Evolutionary conservation across 2,329 filamentous ascomycete species (phyloP).

Genomic region (Aureobasidium vineae): DNA sequence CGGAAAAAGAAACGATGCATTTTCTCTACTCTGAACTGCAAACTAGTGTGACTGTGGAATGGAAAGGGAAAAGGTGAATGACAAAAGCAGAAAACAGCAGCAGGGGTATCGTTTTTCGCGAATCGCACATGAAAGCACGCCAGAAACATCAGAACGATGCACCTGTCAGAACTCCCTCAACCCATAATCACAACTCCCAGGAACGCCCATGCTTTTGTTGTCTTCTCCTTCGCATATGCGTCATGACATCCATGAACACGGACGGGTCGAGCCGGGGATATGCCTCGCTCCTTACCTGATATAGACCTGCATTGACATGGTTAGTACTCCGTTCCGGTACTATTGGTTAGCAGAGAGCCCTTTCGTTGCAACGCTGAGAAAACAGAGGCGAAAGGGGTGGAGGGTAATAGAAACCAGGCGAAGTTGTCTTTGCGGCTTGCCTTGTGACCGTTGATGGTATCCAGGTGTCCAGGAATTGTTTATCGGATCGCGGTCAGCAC

Average conservation of each 20-base stretch:
- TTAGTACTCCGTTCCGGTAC: constrained; percentile 1
- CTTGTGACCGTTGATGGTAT: background rate
- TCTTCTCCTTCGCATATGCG: background rate
- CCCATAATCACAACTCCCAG: background rate
- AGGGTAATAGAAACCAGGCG: background rate
- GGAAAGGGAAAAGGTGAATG: background rate
- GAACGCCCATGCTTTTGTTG: constrained; percentile 3
- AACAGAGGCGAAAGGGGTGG: background rate
- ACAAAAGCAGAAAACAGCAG: background rate
- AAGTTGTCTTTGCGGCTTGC: background rate
- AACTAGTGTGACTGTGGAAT: background rate
- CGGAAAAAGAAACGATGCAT: background rate
- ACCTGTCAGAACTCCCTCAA: background rate
- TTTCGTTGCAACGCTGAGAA: constrained; percentile 13
- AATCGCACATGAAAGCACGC: constrained; percentile 2
- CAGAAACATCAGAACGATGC: background rate
- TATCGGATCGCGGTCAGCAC: background rate
- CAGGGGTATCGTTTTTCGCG: constrained; percentile 20
- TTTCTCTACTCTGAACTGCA: background rate
- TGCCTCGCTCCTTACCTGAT: background rate
- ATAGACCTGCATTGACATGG: background rate
- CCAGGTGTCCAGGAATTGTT: background rate
- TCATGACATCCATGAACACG: background rate
- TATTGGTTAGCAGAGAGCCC: background rate
- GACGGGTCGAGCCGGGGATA: too few species aligned